phyloP scores from a whole-genome alignment of 139 green algal species.

The Picochlorum sp. region DNA sequence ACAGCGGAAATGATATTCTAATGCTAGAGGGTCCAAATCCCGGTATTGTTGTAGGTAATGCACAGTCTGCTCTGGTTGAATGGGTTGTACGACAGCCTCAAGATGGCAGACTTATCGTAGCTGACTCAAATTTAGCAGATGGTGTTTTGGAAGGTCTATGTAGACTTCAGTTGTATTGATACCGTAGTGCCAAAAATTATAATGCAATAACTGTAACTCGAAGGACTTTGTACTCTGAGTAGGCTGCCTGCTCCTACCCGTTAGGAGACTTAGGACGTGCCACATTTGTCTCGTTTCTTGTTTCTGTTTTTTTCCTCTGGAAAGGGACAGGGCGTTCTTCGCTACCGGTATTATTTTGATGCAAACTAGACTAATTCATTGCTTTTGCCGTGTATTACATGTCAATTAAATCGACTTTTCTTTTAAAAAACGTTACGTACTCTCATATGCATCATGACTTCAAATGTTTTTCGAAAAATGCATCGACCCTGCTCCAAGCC shows the following conservation, averaged over 20 bases:
- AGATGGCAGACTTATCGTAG: slow-evolving; percentile 39
- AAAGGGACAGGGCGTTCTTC: too few relatives aligned
- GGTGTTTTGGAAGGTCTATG: slow-evolving; percentile 65
- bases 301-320: too few relatives aligned
- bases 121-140: slow-evolving; percentile 39
- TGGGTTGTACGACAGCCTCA: slow-evolving; percentile 58
- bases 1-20: slow-evolving; percentile 86
- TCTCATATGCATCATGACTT: slow-evolving; percentile 10
- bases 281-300: too few relatives aligned
- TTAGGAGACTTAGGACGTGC: too few relatives aligned
- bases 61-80: slow-evolving; percentile 55
- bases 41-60: slow-evolving; percentile 72
- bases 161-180: slow-evolving; percentile 55
- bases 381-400: too few relatives aligned
- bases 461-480: slow-evolving; percentile 10
- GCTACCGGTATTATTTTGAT: too few relatives aligned
- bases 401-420: too few relatives aligned
- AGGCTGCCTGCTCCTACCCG: too few relatives aligned
- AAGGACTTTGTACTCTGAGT: too few relatives aligned
- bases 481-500: slow-evolving; percentile 12
- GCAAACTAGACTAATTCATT: too few relatives aligned
- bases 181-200: too few relatives aligned
- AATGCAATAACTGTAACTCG: too few relatives aligned
- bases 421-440: neutral
- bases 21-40: slow-evolving; percentile 64